phyloP scores from a whole-genome alignment of 2,329 filamentous ascomycete species.

The Alternaria atra region DNA sequence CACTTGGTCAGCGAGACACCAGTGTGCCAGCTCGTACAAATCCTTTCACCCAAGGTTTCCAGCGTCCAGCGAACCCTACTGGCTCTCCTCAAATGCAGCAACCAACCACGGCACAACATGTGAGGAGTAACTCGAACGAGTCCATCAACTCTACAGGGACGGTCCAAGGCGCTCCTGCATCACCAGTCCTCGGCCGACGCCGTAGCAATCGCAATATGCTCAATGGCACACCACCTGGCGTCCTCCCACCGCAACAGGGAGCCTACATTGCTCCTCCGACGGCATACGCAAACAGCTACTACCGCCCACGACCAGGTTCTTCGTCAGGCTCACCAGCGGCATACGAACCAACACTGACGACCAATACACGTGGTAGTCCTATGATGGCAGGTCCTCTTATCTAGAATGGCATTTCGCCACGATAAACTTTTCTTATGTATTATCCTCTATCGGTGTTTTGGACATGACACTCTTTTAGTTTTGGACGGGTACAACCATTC shows the following conservation, averaged over 20 bases:
- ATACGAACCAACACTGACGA: slow-evolving; percentile 41
- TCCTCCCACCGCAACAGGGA: slow-evolving; percentile 34
- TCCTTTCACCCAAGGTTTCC: slow-evolving; percentile 45
- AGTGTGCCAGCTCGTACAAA: slow-evolving; percentile 46
- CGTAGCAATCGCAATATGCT: slow-evolving; percentile 49
- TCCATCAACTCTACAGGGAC: slow-evolving; percentile 44
- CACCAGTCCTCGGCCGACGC: slow-evolving; percentile 43
- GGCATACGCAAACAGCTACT: slow-evolving; percentile 41
- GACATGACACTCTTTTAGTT: slow-evolving; percentile 16
- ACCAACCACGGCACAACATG: slow-evolving; percentile 30
- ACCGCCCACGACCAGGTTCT: slow-evolving; percentile 40
- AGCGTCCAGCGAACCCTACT: slow-evolving; percentile 37
- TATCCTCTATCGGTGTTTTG: slow-evolving; percentile 1
- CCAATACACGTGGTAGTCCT: slow-evolving; percentile 37
- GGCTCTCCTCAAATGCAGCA: slow-evolving; percentile 24
- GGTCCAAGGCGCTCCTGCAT: slow-evolving; percentile 34
- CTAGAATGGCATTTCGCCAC: slow-evolving; percentile 17
- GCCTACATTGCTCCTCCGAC: slow-evolving; percentile 33
- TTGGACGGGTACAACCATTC: not conserved
- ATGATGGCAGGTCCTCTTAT: slow-evolving; percentile 48
- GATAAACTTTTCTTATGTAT: not conserved
- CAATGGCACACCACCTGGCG: slow-evolving; percentile 33
- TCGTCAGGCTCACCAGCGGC: slow-evolving; percentile 23
- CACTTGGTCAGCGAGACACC: slow-evolving; percentile 38
- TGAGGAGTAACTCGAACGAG: slow-evolving; percentile 47